A percentile compares a stretch with the other conserved stretches of the same genome.
Evolutionary conservation across 2,329 filamentous ascomycete genomes (phyloP).

Genomic region (Claviceps paspali): DNA sequence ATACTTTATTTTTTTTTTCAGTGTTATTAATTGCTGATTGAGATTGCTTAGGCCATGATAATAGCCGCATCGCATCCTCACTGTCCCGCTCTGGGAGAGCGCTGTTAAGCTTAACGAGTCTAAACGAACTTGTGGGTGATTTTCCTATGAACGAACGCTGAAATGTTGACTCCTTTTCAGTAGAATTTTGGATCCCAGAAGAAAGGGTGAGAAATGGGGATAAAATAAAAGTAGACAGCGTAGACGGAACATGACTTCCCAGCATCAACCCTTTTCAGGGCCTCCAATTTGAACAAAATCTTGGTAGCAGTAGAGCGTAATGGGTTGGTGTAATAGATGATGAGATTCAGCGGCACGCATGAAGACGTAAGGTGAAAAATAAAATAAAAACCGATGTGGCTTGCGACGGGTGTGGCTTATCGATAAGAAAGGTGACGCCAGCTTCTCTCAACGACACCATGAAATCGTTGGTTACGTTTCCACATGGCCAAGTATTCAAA

Average conservation of each 20-base stretch:
- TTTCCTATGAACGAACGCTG: background rate
- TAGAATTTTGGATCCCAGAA: background rate
- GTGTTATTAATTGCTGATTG: constrained; percentile 1
- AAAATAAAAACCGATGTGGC: no score
- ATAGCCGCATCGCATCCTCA: background rate
- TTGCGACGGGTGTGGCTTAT: background rate
- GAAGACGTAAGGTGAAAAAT: no score
- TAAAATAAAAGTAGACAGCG: no score
- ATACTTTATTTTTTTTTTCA: background rate
- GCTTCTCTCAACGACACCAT: no score
- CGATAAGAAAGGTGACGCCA: no score
- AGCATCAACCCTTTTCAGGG: background rate
- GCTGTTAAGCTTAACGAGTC: background rate
- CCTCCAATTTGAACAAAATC: no score
- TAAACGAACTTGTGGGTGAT: constrained; percentile 1
- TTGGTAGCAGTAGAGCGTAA: background rate
- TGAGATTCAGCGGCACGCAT: background rate
- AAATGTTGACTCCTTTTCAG: constrained; percentile 3
- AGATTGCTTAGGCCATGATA: constrained; percentile 1
- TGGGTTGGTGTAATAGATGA: background rate
- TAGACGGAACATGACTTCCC: no score
- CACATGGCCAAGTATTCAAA: no score
- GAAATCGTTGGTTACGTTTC: no score
- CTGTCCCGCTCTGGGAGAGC: background rate
- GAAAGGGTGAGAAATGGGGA: background rate